Conservation (phyloP, 1,139 yeast genomes). For the Diutina siamensis region DNA sequence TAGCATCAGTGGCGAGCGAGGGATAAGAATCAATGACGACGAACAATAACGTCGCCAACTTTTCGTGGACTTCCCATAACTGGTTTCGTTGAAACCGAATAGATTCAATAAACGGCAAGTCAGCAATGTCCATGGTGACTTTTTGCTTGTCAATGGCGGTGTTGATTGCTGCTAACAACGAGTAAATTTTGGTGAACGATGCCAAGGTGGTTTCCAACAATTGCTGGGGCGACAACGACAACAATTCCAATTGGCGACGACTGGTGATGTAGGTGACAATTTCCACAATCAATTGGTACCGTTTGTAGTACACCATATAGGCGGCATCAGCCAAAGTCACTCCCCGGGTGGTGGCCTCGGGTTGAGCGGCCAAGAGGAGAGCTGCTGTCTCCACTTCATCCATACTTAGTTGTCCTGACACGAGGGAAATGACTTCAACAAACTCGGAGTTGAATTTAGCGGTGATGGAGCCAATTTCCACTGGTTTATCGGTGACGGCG, state of each 20-base stretch:
- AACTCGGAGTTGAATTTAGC: slow-evolving; percentile 51
- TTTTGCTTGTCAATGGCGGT: slow-evolving; percentile 60
- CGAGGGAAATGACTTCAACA: slow-evolving; percentile 45
- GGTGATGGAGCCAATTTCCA: slow-evolving; percentile 17
- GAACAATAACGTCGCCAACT: slow-evolving; percentile 52
- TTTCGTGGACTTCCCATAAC: slow-evolving; percentile 57
- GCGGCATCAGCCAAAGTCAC: slow-evolving; percentile 55
- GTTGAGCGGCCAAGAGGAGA: slow-evolving; percentile 27
- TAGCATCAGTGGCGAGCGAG: slow-evolving; percentile 16
- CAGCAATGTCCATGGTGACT: slow-evolving; percentile 26
- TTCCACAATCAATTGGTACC: slow-evolving; percentile 63
- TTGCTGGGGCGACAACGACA: slow-evolving; percentile 11
- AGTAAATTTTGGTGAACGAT: slow-evolving; percentile 49
- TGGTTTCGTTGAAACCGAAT: slow-evolving; percentile 50
- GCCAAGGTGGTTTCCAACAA: slow-evolving; percentile 31
- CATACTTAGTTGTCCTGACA: slow-evolving; percentile 32
- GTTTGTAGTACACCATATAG: slow-evolving; percentile 52
- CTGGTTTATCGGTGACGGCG: not conserved
- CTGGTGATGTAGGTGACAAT: slow-evolving; percentile 48
- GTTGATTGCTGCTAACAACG: slow-evolving; percentile 39
- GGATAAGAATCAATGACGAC: slow-evolving; percentile 35
- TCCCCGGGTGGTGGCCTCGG: slow-evolving; percentile 36
- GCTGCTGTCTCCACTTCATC: slow-evolving; percentile 29
- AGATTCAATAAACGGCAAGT: slow-evolving; percentile 41
- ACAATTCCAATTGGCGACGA: slow-evolving; percentile 18